Conservation (phyloP, 1,284 basidiomycete genomes). For the Pseudozyma sp. region DNA sequence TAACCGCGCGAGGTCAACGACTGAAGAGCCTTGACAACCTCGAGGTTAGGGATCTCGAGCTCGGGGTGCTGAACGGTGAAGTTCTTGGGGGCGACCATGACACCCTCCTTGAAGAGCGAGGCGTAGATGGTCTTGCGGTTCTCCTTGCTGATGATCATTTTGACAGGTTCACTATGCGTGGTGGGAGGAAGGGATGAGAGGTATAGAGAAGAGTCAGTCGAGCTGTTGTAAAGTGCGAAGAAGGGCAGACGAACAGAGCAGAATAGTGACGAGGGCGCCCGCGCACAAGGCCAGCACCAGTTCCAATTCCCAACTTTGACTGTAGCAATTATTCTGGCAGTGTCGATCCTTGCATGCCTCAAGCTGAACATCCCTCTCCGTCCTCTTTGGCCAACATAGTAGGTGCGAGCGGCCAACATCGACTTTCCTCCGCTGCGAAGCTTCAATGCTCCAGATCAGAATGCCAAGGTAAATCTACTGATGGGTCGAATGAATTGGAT, state of each 20-base stretch:
- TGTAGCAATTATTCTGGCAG: too few species aligned
- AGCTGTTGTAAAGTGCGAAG: neutral
- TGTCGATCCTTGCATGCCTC: too few species aligned
- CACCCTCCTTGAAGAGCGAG: slow-evolving; percentile 74
- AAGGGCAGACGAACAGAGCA: neutral
- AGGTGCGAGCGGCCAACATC: too few species aligned
- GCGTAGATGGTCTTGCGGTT: slow-evolving; percentile 69
- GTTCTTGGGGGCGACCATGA: slow-evolving; percentile 99
- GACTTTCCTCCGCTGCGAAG: too few species aligned
- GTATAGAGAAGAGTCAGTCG: slow-evolving; percentile 7
- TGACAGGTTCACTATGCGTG: slow-evolving; percentile 20
- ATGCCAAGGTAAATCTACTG: too few species aligned
- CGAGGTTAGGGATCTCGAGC: slow-evolving; percentile 93
- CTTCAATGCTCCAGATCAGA: too few species aligned
- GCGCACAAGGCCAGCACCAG: too few species aligned
- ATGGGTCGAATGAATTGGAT: too few species aligned
- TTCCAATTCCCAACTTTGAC: too few species aligned
- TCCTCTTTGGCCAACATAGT: too few species aligned
- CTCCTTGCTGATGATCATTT: slow-evolving; percentile 69
- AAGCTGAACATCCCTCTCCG: too few species aligned
- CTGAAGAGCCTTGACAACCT: slow-evolving; percentile 99
- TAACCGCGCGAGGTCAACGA: slow-evolving; percentile 93
- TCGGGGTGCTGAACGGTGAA: slow-evolving; percentile 98
- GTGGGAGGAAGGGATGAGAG: neutral
- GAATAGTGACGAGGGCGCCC: neutral